A percentile compares a stretch with the other conserved stretches of the same genome.
These are phyloP conservation scores for Suillus tomentosus DNA, from an alignment of 768 basidiomycete genomes.

Conservation along the genomic window DNA sequence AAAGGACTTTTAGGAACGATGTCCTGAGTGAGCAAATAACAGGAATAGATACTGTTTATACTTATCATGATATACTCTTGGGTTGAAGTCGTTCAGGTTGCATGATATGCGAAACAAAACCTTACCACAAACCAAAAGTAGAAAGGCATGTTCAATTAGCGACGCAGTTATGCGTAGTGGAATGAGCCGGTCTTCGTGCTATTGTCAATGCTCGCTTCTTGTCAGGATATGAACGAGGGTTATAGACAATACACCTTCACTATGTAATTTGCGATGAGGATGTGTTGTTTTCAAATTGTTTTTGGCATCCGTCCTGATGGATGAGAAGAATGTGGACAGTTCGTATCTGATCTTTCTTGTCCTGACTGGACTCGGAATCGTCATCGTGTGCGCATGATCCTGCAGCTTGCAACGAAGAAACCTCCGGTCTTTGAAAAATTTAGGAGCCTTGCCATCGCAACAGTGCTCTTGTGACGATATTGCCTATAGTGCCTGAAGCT, in stretches of 20 bases:
- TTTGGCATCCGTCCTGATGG: neutral
- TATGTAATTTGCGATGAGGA: neutral
- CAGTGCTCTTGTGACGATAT: neutral
- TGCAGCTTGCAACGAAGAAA: neutral
- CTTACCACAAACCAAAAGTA: neutral
- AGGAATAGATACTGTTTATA: conserved; percentile 28
- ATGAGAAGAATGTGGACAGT: neutral
- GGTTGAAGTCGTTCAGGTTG: neutral
- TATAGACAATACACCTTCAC: neutral
- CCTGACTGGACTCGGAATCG: neutral
- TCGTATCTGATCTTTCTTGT: neutral
- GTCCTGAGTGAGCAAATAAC: conserved; percentile 19
- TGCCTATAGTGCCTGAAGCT: neutral
- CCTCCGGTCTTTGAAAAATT: neutral
- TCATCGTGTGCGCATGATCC: neutral
- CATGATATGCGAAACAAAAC: neutral
- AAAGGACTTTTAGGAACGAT: conserved; percentile 40
- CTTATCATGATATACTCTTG: conserved; percentile 36
- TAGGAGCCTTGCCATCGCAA: neutral
- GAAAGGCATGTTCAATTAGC: neutral
- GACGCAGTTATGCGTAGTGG: no score
- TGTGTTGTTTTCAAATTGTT: neutral
- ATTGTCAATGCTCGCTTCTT: neutral
- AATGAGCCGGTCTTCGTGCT: neutral
- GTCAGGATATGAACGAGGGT: neutral